Evolutionary conservation across 1,284 basidiomycete species (phyloP), one percentile per base, ranked within the genome.

Genomic region (Ceratobasidium sp.): DNA sequence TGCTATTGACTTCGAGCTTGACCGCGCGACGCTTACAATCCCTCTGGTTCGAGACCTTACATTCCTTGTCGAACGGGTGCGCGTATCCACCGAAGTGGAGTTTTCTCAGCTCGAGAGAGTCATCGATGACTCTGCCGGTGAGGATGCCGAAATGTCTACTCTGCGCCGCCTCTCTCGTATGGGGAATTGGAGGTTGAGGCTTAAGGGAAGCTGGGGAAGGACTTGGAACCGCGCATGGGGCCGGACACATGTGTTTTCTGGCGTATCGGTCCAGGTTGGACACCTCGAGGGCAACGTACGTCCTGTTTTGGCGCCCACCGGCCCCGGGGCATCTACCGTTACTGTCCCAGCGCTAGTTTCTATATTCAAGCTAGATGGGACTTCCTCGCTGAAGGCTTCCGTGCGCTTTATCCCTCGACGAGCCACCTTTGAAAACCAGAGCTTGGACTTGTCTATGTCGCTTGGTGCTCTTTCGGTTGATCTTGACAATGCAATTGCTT

Each of bases 161-260:
- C 41, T 75, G 53, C 73, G 73, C 6, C 60, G 65, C n/a, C 59
- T 64, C 8, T 31, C 62, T 48, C 62, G 56, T 77, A 86, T 91
- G 81, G 85, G 86, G 1, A 86, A 87, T 19, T 90, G 89, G 89
- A 89, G 87, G 78, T 86, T 85, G 24, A 86, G 89, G 50, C 81
- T 93, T 69, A 85, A 85, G 56, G 86, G 85, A 66, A 89, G 91
- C 77, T 83, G 91, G 62, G 85, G 83, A 17, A 84, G 90, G 74
- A 89, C 91, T 50, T 87, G 91, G 85, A 89, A 91, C 74, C 85
- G 88, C 64, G 91, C 90, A 33, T 87, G 90, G 84, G 91, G 89
- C 27, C 85, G 85, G 62, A 89, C 88, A 53, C 86, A 86, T 74
- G 90, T 89, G 31, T 85, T 84, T 22, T 86, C 86, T 1, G 85